Base-by-base conservation (phyloP, 108 stramenopile genomes). In the Cyclotella atomus region DNA sequence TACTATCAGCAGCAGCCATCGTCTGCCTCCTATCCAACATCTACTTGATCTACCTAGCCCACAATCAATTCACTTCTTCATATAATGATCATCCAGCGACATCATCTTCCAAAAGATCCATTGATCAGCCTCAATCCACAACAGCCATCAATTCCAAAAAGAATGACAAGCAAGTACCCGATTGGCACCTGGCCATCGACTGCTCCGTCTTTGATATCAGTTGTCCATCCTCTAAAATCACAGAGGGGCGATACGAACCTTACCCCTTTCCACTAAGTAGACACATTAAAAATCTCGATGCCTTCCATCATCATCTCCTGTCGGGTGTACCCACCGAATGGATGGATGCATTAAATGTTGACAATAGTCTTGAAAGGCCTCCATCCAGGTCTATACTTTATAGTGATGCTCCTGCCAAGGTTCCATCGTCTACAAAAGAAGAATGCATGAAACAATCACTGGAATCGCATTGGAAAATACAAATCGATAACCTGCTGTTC, bases 211-310 rank as follows among this genome's bases (percentile, higher is more conserved):
- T 7, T 7, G 53, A 54, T 14, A 54, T 9, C 6, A 10, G 8
- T 7, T 54, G 53, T 27, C 21, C 53, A 27, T 8, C 53, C 53
- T 23, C 53, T 23, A 23, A 27, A 23, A 14, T 54, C 6, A 8
- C 15, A 27, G 53, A 54, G 53, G 53, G 53, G 53, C 7, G 53
- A 14, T 54, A 54, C 14, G 53, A 54, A 27, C 9, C 53, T 14
- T 54, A 54, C 14, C 53, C 53, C 53, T 54, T 54, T 14, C 53
- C 53, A 14, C 53, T 54, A 8, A 27, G 53, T 9, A 54, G 53
- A 27, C 53, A 54, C 14, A 14, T 54, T 6, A 54, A 54, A 14
- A 27, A 54, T 23, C 53, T 54, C 10, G 14, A 6, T 54, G 24
- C 6, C 8, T 54, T 54, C 14, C 9, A 54, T 54, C 53, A 54